Base-by-base conservation (phyloP, 495 filamentous ascomycete species). In the Annulohypoxylon maeteangense region DNA sequence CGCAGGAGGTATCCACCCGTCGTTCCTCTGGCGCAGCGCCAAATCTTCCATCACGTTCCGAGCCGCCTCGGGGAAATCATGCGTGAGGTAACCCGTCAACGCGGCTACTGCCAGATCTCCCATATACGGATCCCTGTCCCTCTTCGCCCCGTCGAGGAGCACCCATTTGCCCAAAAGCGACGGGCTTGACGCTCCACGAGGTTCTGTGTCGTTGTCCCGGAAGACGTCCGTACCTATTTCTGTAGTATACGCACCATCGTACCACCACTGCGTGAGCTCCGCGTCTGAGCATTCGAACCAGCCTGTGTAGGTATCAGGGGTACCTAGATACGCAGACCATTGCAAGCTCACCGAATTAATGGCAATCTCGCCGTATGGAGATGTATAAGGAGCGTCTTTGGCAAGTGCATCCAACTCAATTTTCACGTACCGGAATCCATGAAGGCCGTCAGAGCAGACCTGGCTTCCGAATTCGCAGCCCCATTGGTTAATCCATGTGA, bases 1-100 rank as follows among this genome's bases (percentile, higher is more conserved):
- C 2, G 83, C 83, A 12, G 83, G 83, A n/a, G 82, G 82, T 40
- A 85, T 84, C 83, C 82, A 85, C 3, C 83, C 83, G 74, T 85
- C 82, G 2, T 65, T 68, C 3, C 82, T 69, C 65, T 85, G 83
- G 58, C 84, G 83, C 31, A 78, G 65, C 0, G 81, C 81, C 14
- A 85, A 65, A 67, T 85, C 81, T 27, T 78, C 81, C 27, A 84
- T 75, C 12, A 84, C 77, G 57, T 84, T 83, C 4, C 76, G 67
- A 4, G 78, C 59, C 1, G 79, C 76, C 45, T 79, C 70, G 22
- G 75, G 68, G 23, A 78, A 74, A 63, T 82, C 71, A 31, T 83
- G 82, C 16, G 78, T 80, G n/a, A 84, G 72, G 48, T 84, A 85
- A 1, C 79, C 75, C 7, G 82, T 84, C 22, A 81, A 67, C 1